Conservation (phyloP, 2,329 filamentous ascomycete species). For the Ascochyta koolunga region DNA sequence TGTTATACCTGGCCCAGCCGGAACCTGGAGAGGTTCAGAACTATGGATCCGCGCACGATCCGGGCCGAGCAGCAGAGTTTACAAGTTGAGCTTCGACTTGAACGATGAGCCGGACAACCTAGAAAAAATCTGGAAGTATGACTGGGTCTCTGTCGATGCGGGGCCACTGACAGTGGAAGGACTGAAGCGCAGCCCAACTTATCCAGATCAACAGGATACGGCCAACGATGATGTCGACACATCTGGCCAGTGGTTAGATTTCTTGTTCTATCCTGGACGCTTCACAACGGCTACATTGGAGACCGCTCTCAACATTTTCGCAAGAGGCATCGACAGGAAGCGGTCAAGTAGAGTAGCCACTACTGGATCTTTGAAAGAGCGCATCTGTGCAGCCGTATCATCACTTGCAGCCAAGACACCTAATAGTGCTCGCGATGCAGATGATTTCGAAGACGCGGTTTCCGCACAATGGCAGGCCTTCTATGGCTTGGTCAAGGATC, state of each 20-base stretch:
- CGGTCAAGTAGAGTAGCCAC: constrained; percentile 16
- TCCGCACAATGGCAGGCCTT: constrained; percentile 89
- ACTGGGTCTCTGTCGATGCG: constrained; percentile 55
- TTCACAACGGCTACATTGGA: constrained; percentile 83
- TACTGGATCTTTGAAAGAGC: constrained; percentile 71
- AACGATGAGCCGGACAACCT: constrained; percentile 68
- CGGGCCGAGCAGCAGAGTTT: constrained; percentile 64
- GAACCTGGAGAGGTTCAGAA: constrained; percentile 49
- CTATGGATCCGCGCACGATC: constrained; percentile 60
- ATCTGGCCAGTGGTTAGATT: constrained; percentile 80
- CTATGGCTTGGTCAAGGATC: constrained; percentile 81
- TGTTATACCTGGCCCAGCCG: constrained; percentile 44
- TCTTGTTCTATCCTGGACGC: constrained; percentile 80
- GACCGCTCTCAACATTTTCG: constrained; percentile 81
- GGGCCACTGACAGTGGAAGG: constrained; percentile 51
- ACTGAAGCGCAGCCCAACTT: constrained; percentile 47
- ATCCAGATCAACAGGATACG: constrained; percentile 45
- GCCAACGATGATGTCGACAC: constrained; percentile 57
- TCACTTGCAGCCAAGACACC: constrained; percentile 71
- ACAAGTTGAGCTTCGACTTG: constrained; percentile 76
- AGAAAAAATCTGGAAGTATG: constrained; percentile 68
- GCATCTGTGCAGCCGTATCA: constrained; percentile 74
- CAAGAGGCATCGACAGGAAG: constrained; percentile 61
- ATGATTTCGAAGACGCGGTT: constrained; percentile 73
- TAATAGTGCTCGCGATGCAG: constrained; percentile 72